Evolutionary conservation across 177 flowering plant species (phyloP).

Genomic region (Vitis hybrid): DNA sequence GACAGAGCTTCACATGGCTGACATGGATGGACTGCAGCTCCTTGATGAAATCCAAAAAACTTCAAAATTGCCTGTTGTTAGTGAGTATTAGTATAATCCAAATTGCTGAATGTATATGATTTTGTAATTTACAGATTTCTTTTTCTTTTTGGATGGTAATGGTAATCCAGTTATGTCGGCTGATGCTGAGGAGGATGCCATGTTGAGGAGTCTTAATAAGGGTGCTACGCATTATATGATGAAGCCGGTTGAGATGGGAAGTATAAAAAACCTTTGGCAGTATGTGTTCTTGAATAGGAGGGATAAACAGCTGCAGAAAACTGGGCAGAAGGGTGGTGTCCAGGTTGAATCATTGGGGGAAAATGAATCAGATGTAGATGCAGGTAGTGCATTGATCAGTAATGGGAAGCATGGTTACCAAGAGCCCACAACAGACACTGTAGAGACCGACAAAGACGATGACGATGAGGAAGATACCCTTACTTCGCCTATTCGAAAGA

Average conservation of each 20-base stretch:
- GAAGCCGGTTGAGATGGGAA: background rate
- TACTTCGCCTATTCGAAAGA: background rate
- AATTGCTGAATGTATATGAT: too few relatives aligned
- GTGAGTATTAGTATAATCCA: conserved; percentile 3
- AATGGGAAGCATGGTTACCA: background rate
- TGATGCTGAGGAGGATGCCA: background rate
- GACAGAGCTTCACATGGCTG: background rate
- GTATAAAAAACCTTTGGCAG: conserved; percentile 1
- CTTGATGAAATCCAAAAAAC: background rate
- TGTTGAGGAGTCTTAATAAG: background rate
- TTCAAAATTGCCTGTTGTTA: background rate
- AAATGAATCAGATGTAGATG: background rate
- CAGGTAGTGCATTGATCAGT: background rate
- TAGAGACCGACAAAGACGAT: background rate
- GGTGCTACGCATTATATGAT: background rate
- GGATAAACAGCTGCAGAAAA: background rate
- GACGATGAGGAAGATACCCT: background rate
- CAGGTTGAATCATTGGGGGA: background rate
- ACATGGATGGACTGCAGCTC: background rate
- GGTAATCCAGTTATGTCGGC: background rate
- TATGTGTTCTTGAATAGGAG: conserved; percentile 1
- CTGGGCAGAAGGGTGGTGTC: background rate
- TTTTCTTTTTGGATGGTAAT: background rate
- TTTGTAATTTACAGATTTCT: background rate
- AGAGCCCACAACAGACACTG: background rate